These are phyloP conservation scores for Plantago coronopus DNA, from an alignment of 305 asterid species.

Conservation along the genomic window DNA sequence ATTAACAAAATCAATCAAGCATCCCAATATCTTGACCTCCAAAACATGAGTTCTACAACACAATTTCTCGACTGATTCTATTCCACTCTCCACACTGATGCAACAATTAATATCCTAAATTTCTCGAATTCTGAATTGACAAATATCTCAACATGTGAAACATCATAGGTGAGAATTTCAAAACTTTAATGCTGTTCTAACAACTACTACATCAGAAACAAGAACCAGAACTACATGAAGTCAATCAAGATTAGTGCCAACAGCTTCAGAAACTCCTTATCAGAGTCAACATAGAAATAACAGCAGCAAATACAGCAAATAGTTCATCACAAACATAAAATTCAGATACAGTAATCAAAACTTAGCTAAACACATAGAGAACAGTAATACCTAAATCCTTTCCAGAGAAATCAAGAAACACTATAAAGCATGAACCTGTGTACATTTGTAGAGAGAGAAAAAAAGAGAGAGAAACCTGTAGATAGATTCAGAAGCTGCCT, in stretches of 20 bases:
- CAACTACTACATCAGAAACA: slow-evolving; percentile 2
- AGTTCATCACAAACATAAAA: too few species aligned
- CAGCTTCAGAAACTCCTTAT: neutral
- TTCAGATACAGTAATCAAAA: too few species aligned
- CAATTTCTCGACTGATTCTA: neutral
- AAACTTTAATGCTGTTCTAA: neutral
- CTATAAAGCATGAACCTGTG: neutral
- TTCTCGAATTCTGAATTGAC: neutral
- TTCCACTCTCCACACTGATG: neutral
- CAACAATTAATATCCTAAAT: neutral
- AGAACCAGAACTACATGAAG: neutral
- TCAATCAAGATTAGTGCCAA: neutral
- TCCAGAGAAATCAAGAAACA: slow-evolving; percentile 3
- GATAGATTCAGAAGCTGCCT: slow-evolving; percentile 22
- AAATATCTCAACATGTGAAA: neutral
- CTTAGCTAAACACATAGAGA: neutral
- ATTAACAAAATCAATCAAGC: neutral
- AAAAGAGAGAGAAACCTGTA: slow-evolving; percentile 19
- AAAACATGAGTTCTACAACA: neutral
- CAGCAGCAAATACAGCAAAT: neutral
- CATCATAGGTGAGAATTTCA: neutral
- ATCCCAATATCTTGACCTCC: neutral
- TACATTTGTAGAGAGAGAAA: neutral
- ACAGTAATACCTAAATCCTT: slow-evolving; percentile 16
- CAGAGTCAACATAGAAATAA: neutral